Conservation (phyloP, 2,329 filamentous ascomycete species). For the Botrytis medusae region DNA sequence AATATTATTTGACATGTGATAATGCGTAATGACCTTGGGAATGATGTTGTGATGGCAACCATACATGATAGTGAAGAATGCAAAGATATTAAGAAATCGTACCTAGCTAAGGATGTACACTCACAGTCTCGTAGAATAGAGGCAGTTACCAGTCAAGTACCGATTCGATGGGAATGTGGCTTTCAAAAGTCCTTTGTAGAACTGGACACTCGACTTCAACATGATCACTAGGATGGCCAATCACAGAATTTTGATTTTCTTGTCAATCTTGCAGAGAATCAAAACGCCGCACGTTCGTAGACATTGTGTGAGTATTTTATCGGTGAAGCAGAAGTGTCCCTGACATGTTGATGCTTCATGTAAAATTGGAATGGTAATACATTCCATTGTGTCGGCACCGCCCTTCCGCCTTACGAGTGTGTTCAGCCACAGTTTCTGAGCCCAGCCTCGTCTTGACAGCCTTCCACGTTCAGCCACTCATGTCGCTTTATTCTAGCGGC, state of each 20-base stretch:
- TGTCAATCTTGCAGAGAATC: not conserved
- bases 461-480: not conserved
- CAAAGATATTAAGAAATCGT: not conserved
- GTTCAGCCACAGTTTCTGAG: not conserved
- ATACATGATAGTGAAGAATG: not conserved
- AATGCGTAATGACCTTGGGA: conserved; percentile 4
- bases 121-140: not conserved
- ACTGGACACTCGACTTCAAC: not conserved
- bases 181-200: not conserved
- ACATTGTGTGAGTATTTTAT: not conserved
- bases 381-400: not conserved
- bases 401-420: not conserved
- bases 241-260: not conserved
- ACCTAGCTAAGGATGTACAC: not conserved
- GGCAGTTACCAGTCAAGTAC: not conserved
- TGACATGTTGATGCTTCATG: not conserved
- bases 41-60: not conserved
- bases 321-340: not conserved
- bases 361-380: not conserved
- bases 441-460: not conserved
- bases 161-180: not conserved
- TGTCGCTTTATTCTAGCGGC: conserved; percentile 6
- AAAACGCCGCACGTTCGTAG: not conserved
- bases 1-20: conserved; percentile 12
- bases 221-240: not conserved